These are phyloP conservation scores for Jaltomata sinuosa DNA, from an alignment of 257 asterid genomes.

Conservation along the genomic window DNA sequence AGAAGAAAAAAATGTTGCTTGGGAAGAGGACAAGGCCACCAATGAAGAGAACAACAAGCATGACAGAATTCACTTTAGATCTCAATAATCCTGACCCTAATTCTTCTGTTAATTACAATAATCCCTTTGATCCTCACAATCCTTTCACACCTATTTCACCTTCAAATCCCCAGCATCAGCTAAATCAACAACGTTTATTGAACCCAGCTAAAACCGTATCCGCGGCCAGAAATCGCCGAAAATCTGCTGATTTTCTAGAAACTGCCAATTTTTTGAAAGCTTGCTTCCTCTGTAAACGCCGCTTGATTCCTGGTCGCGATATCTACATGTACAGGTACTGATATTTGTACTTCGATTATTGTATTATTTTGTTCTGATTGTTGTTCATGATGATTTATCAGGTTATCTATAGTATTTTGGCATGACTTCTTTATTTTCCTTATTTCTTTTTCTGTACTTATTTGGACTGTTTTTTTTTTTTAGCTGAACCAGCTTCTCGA, in stretches of 20 bases:
- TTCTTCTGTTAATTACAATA: not conserved
- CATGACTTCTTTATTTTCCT: too few relatives aligned
- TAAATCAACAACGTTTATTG: not conserved
- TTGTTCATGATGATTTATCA: too few relatives aligned
- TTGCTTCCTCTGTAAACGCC: constrained; percentile 9
- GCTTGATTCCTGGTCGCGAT: constrained; percentile 5
- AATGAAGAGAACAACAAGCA: constrained; percentile 9
- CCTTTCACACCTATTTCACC: not conserved
- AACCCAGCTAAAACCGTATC: not conserved
- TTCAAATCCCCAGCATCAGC: not conserved
- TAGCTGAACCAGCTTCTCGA: too few relatives aligned
- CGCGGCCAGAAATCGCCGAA: not conserved
- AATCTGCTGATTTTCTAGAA: constrained; percentile 1
- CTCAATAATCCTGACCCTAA: not conserved
- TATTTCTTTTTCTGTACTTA: too few relatives aligned
- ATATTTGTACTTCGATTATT: too few relatives aligned
- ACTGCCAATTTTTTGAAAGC: constrained; percentile 6
- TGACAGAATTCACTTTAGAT: constrained; percentile 5
- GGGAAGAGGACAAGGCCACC: constrained; percentile 9
- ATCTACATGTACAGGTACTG: constrained; percentile 13
- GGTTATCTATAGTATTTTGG: too few relatives aligned
- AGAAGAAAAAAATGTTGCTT: not conserved
- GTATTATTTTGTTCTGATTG: too few relatives aligned
- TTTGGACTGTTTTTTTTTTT: too few relatives aligned
- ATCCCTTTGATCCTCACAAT: constrained; percentile 1